Base-by-base conservation (phyloP, 139 green algal species). In the Chlamydomonas incerta region DNA sequence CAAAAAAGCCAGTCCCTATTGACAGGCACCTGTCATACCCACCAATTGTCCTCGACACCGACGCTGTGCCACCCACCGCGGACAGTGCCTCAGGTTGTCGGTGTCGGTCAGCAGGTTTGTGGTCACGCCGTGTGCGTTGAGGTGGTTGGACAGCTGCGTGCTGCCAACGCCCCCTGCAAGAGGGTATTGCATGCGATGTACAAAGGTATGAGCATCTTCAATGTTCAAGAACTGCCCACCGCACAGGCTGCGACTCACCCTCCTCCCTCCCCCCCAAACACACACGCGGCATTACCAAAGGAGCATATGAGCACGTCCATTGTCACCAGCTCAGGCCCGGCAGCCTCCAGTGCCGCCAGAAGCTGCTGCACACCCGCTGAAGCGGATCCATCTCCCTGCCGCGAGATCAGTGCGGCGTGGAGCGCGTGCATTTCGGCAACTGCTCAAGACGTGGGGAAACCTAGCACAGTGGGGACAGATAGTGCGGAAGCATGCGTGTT, bases 81-180 rank as follows among this genome's bases (percentile, higher is more conserved):
- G 82, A 67, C 55, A 60, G 70, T 94, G 91, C 15, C 89, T 57
- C 4, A 92, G 50, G 52, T 71, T 85, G 68, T 94, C 91, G 14
- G 87, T 37, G 50, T 94, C 91, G 14, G 76, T 84, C 1, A 92
- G 87, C 31, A 94, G 87, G 85, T 94, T 94, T 63, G 87, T 92
- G 15, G 83, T 80, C 15, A 91, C 62, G 58, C 91, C 91, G 66
- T 87, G 52, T 26, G 63, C 73, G 35, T 90, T 92, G 0, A 94
- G 79, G 73, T 93, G 92, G 79, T 90, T 90, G 73, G 62, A 82
- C 26, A 94, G 76, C 21, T 92, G 63, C 0, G 87, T 92, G 63
- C 81, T 91, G 60, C 91, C 91, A 1, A 91, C 89, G 21, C 89
- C 91, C 24, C 91, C 91, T 93, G 81, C n/a, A n/a, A n/a, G n/a